Conservation (phyloP, 2,329 filamentous ascomycete species). For the Penicillium paneum region DNA sequence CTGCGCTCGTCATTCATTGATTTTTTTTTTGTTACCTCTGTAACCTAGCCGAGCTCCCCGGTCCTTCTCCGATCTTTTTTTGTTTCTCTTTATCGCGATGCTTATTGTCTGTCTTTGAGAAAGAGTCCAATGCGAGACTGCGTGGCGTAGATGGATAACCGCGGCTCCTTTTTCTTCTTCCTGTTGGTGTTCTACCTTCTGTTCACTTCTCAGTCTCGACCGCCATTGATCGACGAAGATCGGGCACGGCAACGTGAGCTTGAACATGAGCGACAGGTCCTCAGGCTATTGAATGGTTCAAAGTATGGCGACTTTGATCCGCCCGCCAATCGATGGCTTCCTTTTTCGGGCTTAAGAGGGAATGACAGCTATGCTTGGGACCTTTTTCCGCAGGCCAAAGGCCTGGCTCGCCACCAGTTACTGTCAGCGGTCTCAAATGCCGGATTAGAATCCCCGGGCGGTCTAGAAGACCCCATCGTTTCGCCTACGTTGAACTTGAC, state of each 20-base stretch:
- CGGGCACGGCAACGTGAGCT: conserved; percentile 50
- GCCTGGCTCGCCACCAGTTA: conserved; percentile 60
- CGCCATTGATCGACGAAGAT: conserved; percentile 40
- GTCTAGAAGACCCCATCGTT: conserved; percentile 24
- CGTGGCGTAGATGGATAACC: conserved; percentile 45
- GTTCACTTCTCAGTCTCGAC: conserved; percentile 48
- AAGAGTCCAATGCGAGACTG: conserved; percentile 25
- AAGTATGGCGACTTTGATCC: conserved; percentile 53
- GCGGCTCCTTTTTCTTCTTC: conserved; percentile 49
- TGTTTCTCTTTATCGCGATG: conserved; percentile 24
- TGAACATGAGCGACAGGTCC: conserved; percentile 49
- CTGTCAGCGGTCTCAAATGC: conserved; percentile 32
- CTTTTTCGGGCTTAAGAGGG: conserved; percentile 72
- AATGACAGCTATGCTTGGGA: conserved; percentile 77
- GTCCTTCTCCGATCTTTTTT: neutral
- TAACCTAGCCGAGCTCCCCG: conserved; percentile 5
- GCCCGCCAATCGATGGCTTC: conserved; percentile 53
- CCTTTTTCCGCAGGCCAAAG: conserved; percentile 63
- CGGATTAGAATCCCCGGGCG: conserved; percentile 30
- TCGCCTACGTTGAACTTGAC: conserved; percentile 36
- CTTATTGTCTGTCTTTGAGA: conserved; percentile 20
- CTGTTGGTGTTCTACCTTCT: conserved; percentile 54
- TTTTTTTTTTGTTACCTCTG: conserved; percentile 1
- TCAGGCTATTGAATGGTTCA: conserved; percentile 51
- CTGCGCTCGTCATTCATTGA: conserved; percentile 26